Evolutionary conservation across 305 asterid species (phyloP), one percentile per base, ranked within the genome.

Genomic region (Fraxinus sp.): DNA sequence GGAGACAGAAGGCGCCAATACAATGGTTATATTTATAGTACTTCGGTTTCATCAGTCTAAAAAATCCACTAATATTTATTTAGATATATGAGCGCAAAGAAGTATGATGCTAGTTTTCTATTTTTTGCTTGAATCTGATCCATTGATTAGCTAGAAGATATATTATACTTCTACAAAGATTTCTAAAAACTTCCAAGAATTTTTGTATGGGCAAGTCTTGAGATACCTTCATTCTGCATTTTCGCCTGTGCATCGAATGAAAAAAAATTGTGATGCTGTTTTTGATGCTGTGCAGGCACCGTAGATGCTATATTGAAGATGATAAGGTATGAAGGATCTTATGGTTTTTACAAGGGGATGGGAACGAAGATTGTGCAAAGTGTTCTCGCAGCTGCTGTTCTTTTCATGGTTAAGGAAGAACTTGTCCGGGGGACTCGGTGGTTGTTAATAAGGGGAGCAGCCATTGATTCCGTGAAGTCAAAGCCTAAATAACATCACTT

Each of bases 351-450:
- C 96, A 91, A 92, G 81, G 99, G 99, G 26, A 95, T 95, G 99
- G 86, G 97, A 84, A 95, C 99, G 7, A 95, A 95, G 87, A 92
- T 96, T 2, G 95, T 92, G 4, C 99, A 94, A 84, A 94, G 99
- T 59, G 95, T 96, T 79, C 92, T 96, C 78, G 99, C 98, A 35
- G 99, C 97, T 68, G 99, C 99, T 22, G 93, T 96, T 82, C 88
- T 96, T 76, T 96, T 96, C 93, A 94, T 93, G 99, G 93, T 96
- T 3, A 96, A 96, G 89, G 99, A 96, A 82, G 99, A 96, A 88
- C 97, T 96, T 14, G 98, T 96, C 4, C 84, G 76, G 88, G 95
- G 97, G 59, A 88, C 93, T 90, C 89, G 97, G 83, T 90, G 95
- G 98, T 86, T 94, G 85, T 83, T 96, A 82, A 90, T 92, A 30